Evolutionary conservation across 2,329 filamentous ascomycete species (phyloP).

Genomic region (Fusarium nematophilum): DNA sequence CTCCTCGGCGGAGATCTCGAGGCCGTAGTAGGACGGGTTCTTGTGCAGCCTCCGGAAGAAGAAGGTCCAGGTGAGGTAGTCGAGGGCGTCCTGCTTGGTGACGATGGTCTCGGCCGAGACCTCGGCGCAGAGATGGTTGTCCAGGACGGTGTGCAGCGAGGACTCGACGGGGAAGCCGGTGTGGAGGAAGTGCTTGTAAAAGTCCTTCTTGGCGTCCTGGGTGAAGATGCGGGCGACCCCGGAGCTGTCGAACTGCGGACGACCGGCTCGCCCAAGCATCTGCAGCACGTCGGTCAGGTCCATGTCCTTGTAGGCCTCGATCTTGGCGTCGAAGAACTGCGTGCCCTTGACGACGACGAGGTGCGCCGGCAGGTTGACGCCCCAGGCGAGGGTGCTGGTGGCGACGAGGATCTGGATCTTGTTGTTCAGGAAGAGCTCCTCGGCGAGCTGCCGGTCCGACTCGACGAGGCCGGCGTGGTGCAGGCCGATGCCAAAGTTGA

Average conservation of each 20-base stretch:
- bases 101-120: conserved; percentile 92
- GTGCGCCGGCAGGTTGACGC: conserved; percentile 96
- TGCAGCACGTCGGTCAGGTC: conserved; percentile 97
- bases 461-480: conserved; percentile 98
- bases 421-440: conserved; percentile 96
- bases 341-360: conserved; percentile 98
- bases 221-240: conserved; percentile 98
- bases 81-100: conserved; percentile 95
- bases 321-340: conserved; percentile 98
- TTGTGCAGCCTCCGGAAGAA: conserved; percentile 98
- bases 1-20: conserved; percentile 92
- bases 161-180: conserved; percentile 98
- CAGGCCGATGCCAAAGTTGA: conserved; percentile 95
- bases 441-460: conserved; percentile 88
- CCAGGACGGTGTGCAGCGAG: conserved; percentile 92
- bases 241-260: conserved; percentile 95
- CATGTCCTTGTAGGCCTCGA: conserved; percentile 98
- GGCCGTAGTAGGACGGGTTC: conserved; percentile 97
- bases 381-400: conserved; percentile 97
- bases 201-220: conserved; percentile 96
- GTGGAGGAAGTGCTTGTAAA: conserved; percentile 99
- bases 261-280: conserved; percentile 95
- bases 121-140: conserved; percentile 96
- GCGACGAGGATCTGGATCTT: conserved; percentile 98
- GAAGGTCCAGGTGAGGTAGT: conserved; percentile 99